Evolutionary conservation across 495 filamentous ascomycete species (phyloP).

Genomic region (Xylona heveae): DNA sequence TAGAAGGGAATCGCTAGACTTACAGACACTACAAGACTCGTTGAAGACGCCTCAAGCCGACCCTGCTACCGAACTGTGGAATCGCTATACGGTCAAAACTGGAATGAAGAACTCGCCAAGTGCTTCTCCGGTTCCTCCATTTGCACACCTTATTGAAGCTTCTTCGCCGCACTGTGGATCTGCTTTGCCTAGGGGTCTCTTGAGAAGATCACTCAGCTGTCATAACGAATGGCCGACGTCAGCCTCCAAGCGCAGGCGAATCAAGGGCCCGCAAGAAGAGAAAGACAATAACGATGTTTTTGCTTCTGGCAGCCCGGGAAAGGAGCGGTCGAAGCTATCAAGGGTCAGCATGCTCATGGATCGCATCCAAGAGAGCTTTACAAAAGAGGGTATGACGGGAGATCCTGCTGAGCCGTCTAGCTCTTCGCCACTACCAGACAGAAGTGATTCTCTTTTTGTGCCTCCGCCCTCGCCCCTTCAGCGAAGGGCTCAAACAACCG

Average conservation of each 20-base stretch:
- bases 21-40: slow-evolving; percentile 30
- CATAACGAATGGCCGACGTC: slow-evolving; percentile 38
- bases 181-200: slow-evolving; percentile 24
- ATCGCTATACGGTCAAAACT: slow-evolving; percentile 38
- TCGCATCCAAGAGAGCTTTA: slow-evolving; percentile 39
- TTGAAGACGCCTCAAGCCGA: slow-evolving; percentile 62
- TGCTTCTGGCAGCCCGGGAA: slow-evolving; percentile 8
- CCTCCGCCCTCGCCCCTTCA: slow-evolving; percentile 13
- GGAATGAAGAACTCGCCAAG: no score
- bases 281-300: slow-evolving; percentile 11
- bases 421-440: slow-evolving; percentile 32
- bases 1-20: slow-evolving; percentile 22
- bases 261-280: slow-evolving; percentile 20
- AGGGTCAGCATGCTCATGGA: slow-evolving; percentile 43
- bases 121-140: no score
- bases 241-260: slow-evolving; percentile 27
- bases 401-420: slow-evolving; percentile 20
- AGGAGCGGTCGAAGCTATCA: slow-evolving; percentile 26
- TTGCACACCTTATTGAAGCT: not conserved
- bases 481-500: slow-evolving; percentile 2
- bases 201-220: slow-evolving; percentile 53
- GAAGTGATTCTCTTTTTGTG: slow-evolving; percentile 2
- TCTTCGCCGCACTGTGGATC: slow-evolving; percentile 6
- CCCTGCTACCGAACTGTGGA: slow-evolving; percentile 73
- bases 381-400: slow-evolving; percentile 15